Evolutionary conservation across 306 rosid species (phyloP).

Genomic region (Cicer cuneatum): DNA sequence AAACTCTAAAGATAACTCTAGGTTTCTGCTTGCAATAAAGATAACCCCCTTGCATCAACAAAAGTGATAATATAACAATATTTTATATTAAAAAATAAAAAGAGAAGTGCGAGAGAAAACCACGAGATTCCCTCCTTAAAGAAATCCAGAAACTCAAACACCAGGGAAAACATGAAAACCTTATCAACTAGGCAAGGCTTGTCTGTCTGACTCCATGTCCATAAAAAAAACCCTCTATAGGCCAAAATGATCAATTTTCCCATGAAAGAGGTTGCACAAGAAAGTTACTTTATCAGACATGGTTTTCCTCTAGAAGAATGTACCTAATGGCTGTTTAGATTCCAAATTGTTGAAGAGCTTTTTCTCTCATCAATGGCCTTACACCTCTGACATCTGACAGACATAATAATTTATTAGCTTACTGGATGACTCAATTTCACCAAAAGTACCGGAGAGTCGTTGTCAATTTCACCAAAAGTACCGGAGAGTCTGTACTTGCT

Average conservation of each 20-base stretch:
- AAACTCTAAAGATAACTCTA: slow-evolving; percentile 12
- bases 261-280: slow-evolving; percentile 3
- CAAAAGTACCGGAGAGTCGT: background rate
- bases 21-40: slow-evolving; percentile 6
- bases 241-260: slow-evolving; percentile 1
- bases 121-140: slow-evolving; percentile 10
- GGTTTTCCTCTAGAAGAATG: background rate
- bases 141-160: slow-evolving; percentile 13
- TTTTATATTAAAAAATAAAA: background rate
- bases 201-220: background rate
- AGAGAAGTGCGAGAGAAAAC: slow-evolving; percentile 6
- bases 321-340: background rate
- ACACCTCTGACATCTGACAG: too few species aligned
- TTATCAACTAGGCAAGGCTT: background rate
- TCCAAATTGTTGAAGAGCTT: background rate
- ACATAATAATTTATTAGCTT: background rate
- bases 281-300: background rate
- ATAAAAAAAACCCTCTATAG: background rate
- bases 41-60: background rate
- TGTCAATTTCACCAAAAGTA: slow-evolving; percentile 1
- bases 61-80: slow-evolving; percentile 30
- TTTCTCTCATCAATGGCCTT: too few species aligned
- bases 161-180: background rate
- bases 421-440: background rate
- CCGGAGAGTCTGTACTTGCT: background rate